These are phyloP conservation scores for Thraustochytrium striatum DNA, from an alignment of 352 stramenopile genomes.

Conservation along the genomic window DNA sequence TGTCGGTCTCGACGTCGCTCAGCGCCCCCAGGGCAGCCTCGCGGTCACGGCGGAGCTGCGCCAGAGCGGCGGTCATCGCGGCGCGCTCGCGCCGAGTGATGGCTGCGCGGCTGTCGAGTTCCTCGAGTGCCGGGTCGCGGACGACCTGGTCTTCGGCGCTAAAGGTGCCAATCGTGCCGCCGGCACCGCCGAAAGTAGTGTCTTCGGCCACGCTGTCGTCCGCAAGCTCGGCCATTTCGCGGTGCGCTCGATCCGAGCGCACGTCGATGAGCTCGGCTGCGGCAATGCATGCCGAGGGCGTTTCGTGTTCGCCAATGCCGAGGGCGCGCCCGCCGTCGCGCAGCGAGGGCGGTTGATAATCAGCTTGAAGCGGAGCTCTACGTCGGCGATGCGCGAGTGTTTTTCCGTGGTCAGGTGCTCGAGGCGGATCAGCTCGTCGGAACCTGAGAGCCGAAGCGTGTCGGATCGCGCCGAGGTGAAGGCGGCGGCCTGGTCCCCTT, in stretches of 20 bases:
- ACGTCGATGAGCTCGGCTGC: background rate
- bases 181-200: too few relatives aligned
- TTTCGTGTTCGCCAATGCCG: background rate
- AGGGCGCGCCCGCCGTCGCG: background rate
- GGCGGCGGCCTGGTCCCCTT: slow-evolving; percentile 11
- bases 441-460: background rate
- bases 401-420: background rate
- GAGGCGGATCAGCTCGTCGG: slow-evolving; percentile 20
- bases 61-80: background rate
- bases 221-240: background rate
- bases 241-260: background rate
- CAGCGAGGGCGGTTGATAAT: background rate
- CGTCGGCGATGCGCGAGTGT: background rate
- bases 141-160: background rate
- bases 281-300: background rate
- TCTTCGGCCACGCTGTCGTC: too few relatives aligned
- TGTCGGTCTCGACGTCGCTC: background rate
- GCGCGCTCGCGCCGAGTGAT: background rate
- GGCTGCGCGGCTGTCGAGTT: background rate
- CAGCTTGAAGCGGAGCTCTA: background rate
- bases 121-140: background rate
- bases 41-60: background rate
- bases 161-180: background rate
- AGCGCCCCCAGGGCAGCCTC: background rate
- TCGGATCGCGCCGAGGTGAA: background rate